These are phyloP conservation scores for Colletotrichum paranaense DNA, from an alignment of 2,329 filamentous ascomycete genomes.

Conservation along the genomic window DNA sequence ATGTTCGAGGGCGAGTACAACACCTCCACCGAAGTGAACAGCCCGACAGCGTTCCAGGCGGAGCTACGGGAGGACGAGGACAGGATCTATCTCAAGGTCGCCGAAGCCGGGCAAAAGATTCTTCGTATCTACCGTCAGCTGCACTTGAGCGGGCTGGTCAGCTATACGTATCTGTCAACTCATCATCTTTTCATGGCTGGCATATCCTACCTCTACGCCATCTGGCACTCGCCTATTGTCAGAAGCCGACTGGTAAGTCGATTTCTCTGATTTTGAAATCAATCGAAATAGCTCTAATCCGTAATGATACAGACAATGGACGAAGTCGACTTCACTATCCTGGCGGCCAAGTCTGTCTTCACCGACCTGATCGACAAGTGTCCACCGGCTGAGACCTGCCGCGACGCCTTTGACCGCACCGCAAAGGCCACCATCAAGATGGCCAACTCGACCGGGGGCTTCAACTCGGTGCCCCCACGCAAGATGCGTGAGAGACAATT, in stretches of 20 bases:
- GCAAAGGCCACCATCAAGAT: slow-evolving; percentile 96
- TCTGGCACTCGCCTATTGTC: slow-evolving; percentile 94
- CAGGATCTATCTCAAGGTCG: slow-evolving; percentile 91
- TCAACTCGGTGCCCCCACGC: slow-evolving; percentile 59
- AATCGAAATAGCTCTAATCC: slow-evolving; percentile 41
- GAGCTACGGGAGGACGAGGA: slow-evolving; percentile 87
- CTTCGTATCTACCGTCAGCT: slow-evolving; percentile 90
- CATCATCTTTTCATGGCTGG: slow-evolving; percentile 98
- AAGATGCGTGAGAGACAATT: slow-evolving; percentile 33
- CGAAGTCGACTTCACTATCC: slow-evolving; percentile 96
- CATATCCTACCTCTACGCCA: slow-evolving; percentile 94
- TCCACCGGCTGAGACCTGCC: slow-evolving; percentile 92
- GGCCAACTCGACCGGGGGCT: slow-evolving; percentile 88
- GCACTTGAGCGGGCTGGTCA: slow-evolving; percentile 88
- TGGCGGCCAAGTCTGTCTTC: slow-evolving; percentile 92
- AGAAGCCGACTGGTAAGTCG: slow-evolving; percentile 83
- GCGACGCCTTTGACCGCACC: slow-evolving; percentile 94
- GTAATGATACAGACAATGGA: slow-evolving; percentile 75
- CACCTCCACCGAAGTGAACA: slow-evolving; percentile 72
- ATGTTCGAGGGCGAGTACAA: slow-evolving; percentile 84
- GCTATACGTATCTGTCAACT: slow-evolving; percentile 95
- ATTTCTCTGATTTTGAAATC: background rate
- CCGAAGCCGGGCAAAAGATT: slow-evolving; percentile 93
- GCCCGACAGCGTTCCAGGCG: slow-evolving; percentile 69
- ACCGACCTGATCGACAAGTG: slow-evolving; percentile 94